These are phyloP conservation scores for Calonectria fujianensis DNA, from an alignment of 2,329 filamentous ascomycete species.

Conservation along the genomic window DNA sequence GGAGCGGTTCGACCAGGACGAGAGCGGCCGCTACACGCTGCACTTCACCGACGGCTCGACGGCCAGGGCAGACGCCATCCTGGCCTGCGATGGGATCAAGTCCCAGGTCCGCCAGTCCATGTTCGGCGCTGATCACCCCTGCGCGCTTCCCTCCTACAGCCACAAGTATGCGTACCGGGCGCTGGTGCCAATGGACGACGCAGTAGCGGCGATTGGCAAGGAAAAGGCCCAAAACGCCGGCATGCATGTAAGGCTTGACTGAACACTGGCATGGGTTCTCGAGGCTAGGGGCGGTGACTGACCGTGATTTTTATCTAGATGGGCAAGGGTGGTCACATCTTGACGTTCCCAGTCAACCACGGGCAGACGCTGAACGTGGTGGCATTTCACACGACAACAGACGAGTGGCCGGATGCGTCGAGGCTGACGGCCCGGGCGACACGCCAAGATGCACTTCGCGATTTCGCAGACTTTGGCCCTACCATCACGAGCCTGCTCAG, in stretches of 20 bases:
- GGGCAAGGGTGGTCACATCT: conserved; percentile 72
- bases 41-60: conserved; percentile 64
- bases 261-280: too few relatives aligned
- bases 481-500: conserved; percentile 57
- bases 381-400: conserved; percentile 62
- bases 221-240: conserved; percentile 34
- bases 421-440: conserved; percentile 51
- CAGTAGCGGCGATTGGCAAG: conserved; percentile 25
- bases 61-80: conserved; percentile 59
- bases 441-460: conserved; percentile 58
- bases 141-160: conserved; percentile 32
- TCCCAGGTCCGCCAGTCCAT: conserved; percentile 33
- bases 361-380: conserved; percentile 74
- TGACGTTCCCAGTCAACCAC: conserved; percentile 36
- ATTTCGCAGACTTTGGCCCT: conserved; percentile 60
- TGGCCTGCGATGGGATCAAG: conserved; percentile 41
- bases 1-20: conserved; percentile 10
- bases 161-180: conserved; percentile 41
- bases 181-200: conserved; percentile 36
- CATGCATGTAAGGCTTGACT: conserved; percentile 33
- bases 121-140: conserved; percentile 29
- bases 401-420: conserved; percentile 55
- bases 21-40: conserved; percentile 53
- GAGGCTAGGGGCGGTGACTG: not conserved
- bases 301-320: conserved; percentile 46